These are phyloP conservation scores for Ganoderma lingzhi DNA, from an alignment of 1,284 basidiomycete genomes.

Conservation along the genomic window DNA sequence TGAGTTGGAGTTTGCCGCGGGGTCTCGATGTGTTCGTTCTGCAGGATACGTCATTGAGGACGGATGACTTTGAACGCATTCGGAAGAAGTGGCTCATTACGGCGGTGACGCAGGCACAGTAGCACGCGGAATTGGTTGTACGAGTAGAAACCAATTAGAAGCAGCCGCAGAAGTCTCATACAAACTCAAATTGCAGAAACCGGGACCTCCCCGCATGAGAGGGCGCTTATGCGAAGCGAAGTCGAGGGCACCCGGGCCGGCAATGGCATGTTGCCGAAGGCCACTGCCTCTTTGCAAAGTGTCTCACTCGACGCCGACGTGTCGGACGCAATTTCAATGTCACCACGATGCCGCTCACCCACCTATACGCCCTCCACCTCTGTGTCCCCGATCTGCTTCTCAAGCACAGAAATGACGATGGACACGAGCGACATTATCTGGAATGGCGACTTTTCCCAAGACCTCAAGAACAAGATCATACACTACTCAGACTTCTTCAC, in stretches of 20 bases:
- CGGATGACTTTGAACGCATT: slow-evolving; percentile 44
- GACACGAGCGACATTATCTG: background rate
- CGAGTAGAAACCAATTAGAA: slow-evolving; percentile 1
- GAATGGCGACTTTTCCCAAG: slow-evolving; percentile 6
- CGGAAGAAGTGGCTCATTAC: slow-evolving; percentile 32
- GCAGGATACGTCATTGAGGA: slow-evolving; percentile 41
- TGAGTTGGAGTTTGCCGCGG: slow-evolving; percentile 41
- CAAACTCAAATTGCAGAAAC: background rate
- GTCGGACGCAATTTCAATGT: background rate
- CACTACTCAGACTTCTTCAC: background rate
- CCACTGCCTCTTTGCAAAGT: background rate
- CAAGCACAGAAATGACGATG: slow-evolving; percentile 1
- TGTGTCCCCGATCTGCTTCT: background rate
- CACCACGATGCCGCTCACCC: background rate
- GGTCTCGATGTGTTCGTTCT: slow-evolving; percentile 46
- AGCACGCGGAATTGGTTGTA: slow-evolving; percentile 1
- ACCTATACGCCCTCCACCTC: background rate
- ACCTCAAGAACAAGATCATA: slow-evolving; percentile 1
- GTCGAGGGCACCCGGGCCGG: background rate
- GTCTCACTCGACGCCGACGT: background rate
- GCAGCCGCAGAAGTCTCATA: background rate
- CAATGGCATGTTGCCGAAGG: background rate
- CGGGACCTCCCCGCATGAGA: background rate
- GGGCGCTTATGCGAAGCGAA: background rate
- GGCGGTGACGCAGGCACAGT: background rate